Evolutionary conservation across 495 filamentous ascomycete species (phyloP).

Genomic region (Penicillium flavigenum): DNA sequence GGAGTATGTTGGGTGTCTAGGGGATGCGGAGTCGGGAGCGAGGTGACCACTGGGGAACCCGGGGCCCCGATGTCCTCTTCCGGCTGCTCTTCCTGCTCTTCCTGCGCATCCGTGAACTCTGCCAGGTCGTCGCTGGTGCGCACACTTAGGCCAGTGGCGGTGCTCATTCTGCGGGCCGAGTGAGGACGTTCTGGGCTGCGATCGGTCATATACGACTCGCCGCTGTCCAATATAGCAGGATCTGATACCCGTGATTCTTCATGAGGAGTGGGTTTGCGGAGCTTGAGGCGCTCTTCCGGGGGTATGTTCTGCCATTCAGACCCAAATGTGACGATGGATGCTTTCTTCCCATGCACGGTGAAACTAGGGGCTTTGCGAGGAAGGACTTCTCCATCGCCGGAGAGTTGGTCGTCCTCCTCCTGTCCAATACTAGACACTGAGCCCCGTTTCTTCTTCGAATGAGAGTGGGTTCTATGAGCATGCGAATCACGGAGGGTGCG

Average conservation of each 20-base stretch:
- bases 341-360: conserved; percentile 96
- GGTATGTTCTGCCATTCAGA: conserved; percentile 83
- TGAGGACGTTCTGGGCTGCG: conserved; percentile 29
- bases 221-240: conserved; percentile 33
- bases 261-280: conserved; percentile 51
- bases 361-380: conserved; percentile 80
- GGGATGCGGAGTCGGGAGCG: conserved; percentile 8
- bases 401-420: conserved; percentile 56
- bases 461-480: conserved; percentile 57
- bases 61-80: conserved; percentile 7
- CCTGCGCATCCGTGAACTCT: conserved; percentile 29
- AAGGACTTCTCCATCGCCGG: conserved; percentile 62
- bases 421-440: conserved; percentile 58
- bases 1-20: background rate
- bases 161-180: conserved; percentile 43
- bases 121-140: conserved; percentile 26
- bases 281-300: conserved; percentile 69
- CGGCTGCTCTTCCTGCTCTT: conserved; percentile 19
- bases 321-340: conserved; percentile 91
- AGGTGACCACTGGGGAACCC: background rate
- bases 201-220: conserved; percentile 33
- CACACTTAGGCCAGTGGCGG: conserved; percentile 36
- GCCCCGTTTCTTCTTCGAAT: conserved; percentile 73
- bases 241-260: conserved; percentile 48
- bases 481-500: conserved; percentile 87